These are phyloP conservation scores for Hibiscus syriacus DNA, from an alignment of 345 rosid genomes.

Conservation along the genomic window DNA sequence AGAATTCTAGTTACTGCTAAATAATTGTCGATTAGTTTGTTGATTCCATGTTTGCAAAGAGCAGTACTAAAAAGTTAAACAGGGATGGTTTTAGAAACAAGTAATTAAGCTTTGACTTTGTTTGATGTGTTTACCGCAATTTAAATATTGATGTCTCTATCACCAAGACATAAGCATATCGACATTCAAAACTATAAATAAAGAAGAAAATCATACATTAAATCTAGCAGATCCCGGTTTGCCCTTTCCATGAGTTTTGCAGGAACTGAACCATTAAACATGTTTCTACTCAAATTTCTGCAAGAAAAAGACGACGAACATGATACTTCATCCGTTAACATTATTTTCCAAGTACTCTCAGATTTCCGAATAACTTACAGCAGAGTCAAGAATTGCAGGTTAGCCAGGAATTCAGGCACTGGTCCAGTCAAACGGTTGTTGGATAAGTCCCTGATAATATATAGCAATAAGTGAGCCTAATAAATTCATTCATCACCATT, in stretches of 20 bases:
- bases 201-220: background rate
- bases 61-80: no score
- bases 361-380: constrained; percentile 28
- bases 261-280: constrained; percentile 36
- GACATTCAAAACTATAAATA: background rate
- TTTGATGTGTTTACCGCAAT: background rate
- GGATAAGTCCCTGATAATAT: constrained; percentile 33
- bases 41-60: background rate
- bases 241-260: constrained; percentile 16
- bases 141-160: no score
- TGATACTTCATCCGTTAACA: background rate
- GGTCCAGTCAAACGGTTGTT: constrained; percentile 34
- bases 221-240: constrained; percentile 12
- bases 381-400: constrained; percentile 22
- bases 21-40: no score
- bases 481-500: background rate
- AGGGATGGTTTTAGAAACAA: no score
- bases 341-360: background rate
- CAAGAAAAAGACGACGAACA: background rate
- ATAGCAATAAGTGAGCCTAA: background rate
- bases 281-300: constrained; percentile 39
- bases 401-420: constrained; percentile 33
- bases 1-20: background rate
- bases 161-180: background rate
- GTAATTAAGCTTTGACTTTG: background rate